These are phyloP conservation scores for Candida maesae DNA, from an alignment of 805 yeast species.

Conservation along the genomic window DNA sequence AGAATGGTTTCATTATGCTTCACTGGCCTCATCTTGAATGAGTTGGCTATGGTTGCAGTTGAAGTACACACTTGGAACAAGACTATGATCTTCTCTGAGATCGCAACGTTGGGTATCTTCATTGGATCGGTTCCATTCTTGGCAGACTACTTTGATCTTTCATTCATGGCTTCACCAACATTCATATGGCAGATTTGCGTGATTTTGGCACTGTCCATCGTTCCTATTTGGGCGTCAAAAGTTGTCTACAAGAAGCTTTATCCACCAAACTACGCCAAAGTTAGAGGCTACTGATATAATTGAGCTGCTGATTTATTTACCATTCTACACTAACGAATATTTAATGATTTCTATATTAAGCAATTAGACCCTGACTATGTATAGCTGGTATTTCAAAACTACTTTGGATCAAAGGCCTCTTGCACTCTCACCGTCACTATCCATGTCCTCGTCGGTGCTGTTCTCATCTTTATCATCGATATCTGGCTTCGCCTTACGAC, in stretches of 20 bases:
- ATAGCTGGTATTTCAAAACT: too few species aligned
- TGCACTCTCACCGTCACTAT: constrained; percentile 31
- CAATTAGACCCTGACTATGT: too few species aligned
- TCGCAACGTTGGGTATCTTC: constrained; percentile 64
- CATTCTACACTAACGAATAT: constrained; percentile 2
- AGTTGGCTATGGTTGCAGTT: constrained; percentile 87
- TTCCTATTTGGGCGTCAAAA: constrained; percentile 89
- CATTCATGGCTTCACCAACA: constrained; percentile 49
- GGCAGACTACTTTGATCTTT: constrained; percentile 79
- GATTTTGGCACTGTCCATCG: constrained; percentile 63
- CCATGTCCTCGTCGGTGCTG: constrained; percentile 30
- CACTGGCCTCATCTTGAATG: constrained; percentile 76
- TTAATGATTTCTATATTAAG: too few species aligned
- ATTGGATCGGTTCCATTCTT: constrained; percentile 79
- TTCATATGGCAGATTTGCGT: constrained; percentile 69
- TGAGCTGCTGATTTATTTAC: constrained; percentile 11
- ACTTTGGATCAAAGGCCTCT: too few species aligned
- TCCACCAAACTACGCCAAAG: constrained; percentile 97
- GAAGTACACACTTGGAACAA: constrained; percentile 91
- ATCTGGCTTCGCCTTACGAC: constrained; percentile 18
- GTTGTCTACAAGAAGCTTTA: constrained; percentile 68
- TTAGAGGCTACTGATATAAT: constrained; percentile 56
- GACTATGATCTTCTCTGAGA: constrained; percentile 67
- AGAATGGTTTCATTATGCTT: constrained; percentile 85
- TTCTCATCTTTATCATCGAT: constrained; percentile 16